These are phyloP conservation scores for Penicillium salamii DNA, from an alignment of 495 filamentous ascomycete species.

Conservation along the genomic window DNA sequence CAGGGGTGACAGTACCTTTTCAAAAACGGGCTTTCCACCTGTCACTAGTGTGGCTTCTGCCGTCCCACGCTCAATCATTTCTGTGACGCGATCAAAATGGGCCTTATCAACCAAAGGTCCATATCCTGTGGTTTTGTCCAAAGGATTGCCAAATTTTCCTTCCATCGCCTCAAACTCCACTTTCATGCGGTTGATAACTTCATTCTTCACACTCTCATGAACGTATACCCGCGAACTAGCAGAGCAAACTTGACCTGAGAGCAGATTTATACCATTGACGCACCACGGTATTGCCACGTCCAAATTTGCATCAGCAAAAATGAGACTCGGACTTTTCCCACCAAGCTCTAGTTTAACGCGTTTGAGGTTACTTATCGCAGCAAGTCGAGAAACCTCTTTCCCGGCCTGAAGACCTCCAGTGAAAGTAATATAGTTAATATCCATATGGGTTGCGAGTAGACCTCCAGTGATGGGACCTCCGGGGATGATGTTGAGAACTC, in stretches of 20 bases:
- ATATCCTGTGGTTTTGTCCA: conserved; percentile 74
- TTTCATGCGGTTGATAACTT: conserved; percentile 76
- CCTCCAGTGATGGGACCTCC: conserved; percentile 72
- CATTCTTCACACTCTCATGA: conserved; percentile 68
- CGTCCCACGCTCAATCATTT: conserved; percentile 77
- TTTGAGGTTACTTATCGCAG: conserved; percentile 47
- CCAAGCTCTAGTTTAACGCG: conserved; percentile 37
- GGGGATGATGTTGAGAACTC: conserved; percentile 81
- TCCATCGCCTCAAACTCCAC: conserved; percentile 63
- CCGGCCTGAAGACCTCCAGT: conserved; percentile 21
- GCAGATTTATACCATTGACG: conserved; percentile 36
- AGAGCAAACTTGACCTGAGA: conserved; percentile 52
- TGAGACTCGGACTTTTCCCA: conserved; percentile 35
- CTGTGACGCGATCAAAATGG: conserved; percentile 84
- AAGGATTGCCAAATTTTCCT: conserved; percentile 71
- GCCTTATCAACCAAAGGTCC: conserved; percentile 80
- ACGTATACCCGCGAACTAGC: conserved; percentile 49
- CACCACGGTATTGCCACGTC: conserved; percentile 80
- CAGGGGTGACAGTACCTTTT: conserved; percentile 59
- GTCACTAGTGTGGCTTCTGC: conserved; percentile 67
- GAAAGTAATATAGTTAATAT: conserved; percentile 63
- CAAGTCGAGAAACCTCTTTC: conserved; percentile 14
- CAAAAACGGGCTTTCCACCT: conserved; percentile 64
- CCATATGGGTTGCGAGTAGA: conserved; percentile 71
- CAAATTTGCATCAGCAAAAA: conserved; percentile 60